These are phyloP conservation scores for Termitomyces sp. DNA, from an alignment of 768 basidiomycete genomes.

Conservation along the genomic window DNA sequence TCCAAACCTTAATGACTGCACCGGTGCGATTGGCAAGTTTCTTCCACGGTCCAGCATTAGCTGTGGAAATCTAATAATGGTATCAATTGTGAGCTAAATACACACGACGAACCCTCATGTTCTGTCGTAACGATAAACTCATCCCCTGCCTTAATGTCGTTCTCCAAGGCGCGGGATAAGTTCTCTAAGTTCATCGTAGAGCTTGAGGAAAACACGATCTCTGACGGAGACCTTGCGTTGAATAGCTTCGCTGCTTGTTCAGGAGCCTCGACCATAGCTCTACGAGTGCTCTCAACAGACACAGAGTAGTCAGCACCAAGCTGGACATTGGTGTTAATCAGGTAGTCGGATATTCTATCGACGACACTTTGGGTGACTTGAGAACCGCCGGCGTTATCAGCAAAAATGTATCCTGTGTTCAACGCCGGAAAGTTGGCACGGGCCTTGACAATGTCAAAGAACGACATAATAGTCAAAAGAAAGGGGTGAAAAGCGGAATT, in stretches of 20 bases:
- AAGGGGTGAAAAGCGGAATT: background rate
- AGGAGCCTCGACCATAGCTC: slow-evolving; percentile 44
- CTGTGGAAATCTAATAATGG: slow-evolving; percentile 24
- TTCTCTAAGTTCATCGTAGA: slow-evolving; percentile 69
- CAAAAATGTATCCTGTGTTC: slow-evolving; percentile 55
- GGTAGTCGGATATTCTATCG: slow-evolving; percentile 60
- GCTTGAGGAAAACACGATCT: slow-evolving; percentile 63
- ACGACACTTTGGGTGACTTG: slow-evolving; percentile 51
- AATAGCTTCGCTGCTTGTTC: slow-evolving; percentile 51
- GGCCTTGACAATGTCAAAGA: slow-evolving; percentile 42
- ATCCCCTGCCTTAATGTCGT: slow-evolving; percentile 48
- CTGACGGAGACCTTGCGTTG: slow-evolving; percentile 54
- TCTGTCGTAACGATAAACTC: slow-evolving; percentile 78
- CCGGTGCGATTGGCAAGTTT: slow-evolving; percentile 55
- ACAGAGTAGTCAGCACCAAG: slow-evolving; percentile 66
- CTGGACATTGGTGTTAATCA: slow-evolving; percentile 68
- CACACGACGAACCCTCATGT: slow-evolving; percentile 55
- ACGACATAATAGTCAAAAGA: slow-evolving; percentile 11
- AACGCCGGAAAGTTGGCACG: slow-evolving; percentile 63
- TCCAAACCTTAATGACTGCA: slow-evolving; percentile 56
- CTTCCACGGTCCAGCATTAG: slow-evolving; percentile 76
- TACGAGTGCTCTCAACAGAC: slow-evolving; percentile 41
- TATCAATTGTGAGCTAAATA: background rate
- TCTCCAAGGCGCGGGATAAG: slow-evolving; percentile 55
- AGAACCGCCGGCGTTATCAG: slow-evolving; percentile 75